phyloP scores from a whole-genome alignment of 768 basidiomycete genomes.

The Chalciporus sphaerocephalus region DNA sequence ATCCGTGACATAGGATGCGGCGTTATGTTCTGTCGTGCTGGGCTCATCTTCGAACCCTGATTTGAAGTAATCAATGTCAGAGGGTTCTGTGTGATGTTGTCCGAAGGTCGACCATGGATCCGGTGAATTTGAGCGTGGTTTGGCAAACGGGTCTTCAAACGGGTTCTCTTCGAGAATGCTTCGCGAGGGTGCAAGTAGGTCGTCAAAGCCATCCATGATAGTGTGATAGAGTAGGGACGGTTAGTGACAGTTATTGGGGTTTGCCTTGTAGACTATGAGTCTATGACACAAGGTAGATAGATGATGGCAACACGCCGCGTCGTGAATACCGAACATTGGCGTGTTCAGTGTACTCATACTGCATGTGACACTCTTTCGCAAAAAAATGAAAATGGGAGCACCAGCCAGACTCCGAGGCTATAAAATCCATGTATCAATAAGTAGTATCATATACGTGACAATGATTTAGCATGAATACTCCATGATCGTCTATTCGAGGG shows the following conservation, averaged over 20 bases:
- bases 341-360: too few species aligned
- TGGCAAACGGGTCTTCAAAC: constrained; percentile 69
- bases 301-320: too few species aligned
- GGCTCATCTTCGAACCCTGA: constrained; percentile 27
- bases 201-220: constrained; percentile 76
- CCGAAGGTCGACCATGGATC: constrained; percentile 74
- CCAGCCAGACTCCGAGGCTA: background rate
- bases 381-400: background rate
- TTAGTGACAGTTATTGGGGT: background rate
- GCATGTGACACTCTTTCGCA: too few species aligned
- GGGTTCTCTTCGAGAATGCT: constrained; percentile 68
- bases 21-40: constrained; percentile 13
- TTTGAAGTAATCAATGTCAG: constrained; percentile 29
- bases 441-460: constrained; percentile 7
- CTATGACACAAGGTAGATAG: background rate
- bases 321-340: too few species aligned
- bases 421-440: constrained; percentile 9
- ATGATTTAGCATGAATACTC: background rate
- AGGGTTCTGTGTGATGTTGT: constrained; percentile 25
- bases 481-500: constrained; percentile 58
- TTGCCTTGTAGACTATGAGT: background rate
- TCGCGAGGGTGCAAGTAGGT: constrained; percentile 60
- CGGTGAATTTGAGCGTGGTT: constrained; percentile 57
- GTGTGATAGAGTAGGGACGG: constrained; percentile 1
- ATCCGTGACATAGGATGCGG: constrained; percentile 36